Conservation (phyloP, 495 filamentous ascomycete species). For the Copromyces sp. region DNA sequence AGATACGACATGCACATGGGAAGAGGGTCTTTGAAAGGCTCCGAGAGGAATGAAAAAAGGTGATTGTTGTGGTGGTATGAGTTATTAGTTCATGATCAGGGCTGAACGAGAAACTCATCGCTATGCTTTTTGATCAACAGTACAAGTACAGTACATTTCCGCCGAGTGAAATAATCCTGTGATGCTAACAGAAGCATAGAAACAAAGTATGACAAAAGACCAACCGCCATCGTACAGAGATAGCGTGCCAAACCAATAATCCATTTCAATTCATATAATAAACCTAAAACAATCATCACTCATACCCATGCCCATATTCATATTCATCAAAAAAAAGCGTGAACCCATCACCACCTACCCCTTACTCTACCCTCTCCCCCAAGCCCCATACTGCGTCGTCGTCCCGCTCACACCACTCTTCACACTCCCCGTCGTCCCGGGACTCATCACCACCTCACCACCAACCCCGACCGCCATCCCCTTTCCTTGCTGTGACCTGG, state of each 20-base stretch:
- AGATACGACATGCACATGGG: too few relatives aligned
- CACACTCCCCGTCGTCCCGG: constrained; percentile 3
- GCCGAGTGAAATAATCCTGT: background rate
- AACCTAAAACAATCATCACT: background rate
- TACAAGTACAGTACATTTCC: background rate
- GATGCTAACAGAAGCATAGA: background rate
- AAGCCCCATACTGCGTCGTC: constrained; percentile 1
- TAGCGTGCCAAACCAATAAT: background rate
- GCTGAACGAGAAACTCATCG: background rate
- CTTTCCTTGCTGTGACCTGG: constrained; percentile 24
- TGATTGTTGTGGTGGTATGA: too few relatives aligned
- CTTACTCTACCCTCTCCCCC: constrained; percentile 6
- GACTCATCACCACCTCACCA: constrained; percentile 1
- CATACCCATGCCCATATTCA: background rate
- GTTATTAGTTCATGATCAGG: too few relatives aligned
- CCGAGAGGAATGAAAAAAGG: too few relatives aligned
- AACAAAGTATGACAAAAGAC: background rate
- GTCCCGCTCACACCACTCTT: background rate
- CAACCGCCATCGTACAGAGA: background rate
- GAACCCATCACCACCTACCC: background rate
- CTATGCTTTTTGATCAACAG: background rate
- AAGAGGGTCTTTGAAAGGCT: too few relatives aligned
- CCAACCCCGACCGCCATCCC: constrained; percentile 13
- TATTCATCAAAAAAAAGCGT: background rate
- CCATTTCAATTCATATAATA: background rate